phyloP scores from a whole-genome alignment of 306 rosid genomes.

The Cucumis sativus region Cucumber_9930_V3 NC_026656.2:18890001-18890500 shows the following conservation, averaged over 20 bases:
- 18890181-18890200: conserved; percentile 48
- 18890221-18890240: conserved; percentile 56
- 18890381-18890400: conserved; percentile 56
- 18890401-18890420: conserved; percentile 45
- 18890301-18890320: conserved; percentile 44
- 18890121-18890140: conserved; percentile 1
- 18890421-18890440: conserved; percentile 55
- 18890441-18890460: conserved; percentile 58
- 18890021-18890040: neutral
- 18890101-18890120: neutral
- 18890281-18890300: conserved; percentile 26
- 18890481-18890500: conserved; percentile 71
- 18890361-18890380: conserved; percentile 60
- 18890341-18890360: conserved; percentile 50
- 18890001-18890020: neutral
- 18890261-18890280: conserved; percentile 59
- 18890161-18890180: conserved; percentile 25
- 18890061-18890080: neutral
- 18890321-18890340: conserved; percentile 52
- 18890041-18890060: neutral
- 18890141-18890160: conserved; percentile 42
- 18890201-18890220: conserved; percentile 28
- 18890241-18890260: conserved; percentile 41
- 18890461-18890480: conserved; percentile 64
- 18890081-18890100: neutral